A percentile compares a stretch with the other conserved stretches of the same genome.
These are phyloP conservation scores for Carpinus viminea DNA, from an alignment of 306 rosid species.

Conservation along the genomic window DNA sequence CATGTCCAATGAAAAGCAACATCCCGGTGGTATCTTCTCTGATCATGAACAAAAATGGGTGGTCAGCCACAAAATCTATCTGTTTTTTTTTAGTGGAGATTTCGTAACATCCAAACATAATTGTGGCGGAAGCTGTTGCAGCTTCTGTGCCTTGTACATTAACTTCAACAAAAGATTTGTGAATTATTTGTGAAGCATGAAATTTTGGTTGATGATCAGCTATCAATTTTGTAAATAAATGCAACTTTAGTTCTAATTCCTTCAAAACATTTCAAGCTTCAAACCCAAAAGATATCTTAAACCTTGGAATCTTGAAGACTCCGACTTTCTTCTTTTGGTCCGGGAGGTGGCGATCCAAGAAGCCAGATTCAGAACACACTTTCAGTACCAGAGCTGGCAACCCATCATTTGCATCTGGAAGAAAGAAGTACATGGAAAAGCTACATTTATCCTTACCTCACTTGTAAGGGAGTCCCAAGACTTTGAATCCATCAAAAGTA, in stretches of 20 bases:
- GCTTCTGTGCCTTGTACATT: constrained; percentile 89
- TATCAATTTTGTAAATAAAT: constrained; percentile 63
- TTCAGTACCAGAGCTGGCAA: constrained; percentile 59
- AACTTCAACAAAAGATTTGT: constrained; percentile 74
- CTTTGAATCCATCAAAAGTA: constrained; percentile 62
- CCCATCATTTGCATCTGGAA: constrained; percentile 71
- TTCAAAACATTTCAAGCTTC: constrained; percentile 48
- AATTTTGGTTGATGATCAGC: constrained; percentile 21
- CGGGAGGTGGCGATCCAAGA: constrained; percentile 59
- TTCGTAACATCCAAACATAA: constrained; percentile 9
- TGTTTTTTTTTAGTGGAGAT: background rate
- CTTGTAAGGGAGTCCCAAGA: constrained; percentile 62
- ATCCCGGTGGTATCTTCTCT: constrained; percentile 69
- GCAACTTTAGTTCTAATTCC: constrained; percentile 61
- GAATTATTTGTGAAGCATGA: constrained; percentile 49
- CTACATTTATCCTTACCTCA: constrained; percentile 56
- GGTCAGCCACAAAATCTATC: constrained; percentile 80
- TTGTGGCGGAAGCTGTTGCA: constrained; percentile 53
- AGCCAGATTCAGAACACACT: constrained; percentile 48
- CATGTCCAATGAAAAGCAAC: constrained; percentile 65
- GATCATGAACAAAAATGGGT: constrained; percentile 69
- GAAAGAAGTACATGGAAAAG: constrained; percentile 69
- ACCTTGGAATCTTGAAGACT: constrained; percentile 69
- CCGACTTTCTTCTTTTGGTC: constrained; percentile 40
- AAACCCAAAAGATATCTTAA: constrained; percentile 65